Conservation (phyloP, 1,139 yeast species). For the Ogataea hybrid region DNA sequence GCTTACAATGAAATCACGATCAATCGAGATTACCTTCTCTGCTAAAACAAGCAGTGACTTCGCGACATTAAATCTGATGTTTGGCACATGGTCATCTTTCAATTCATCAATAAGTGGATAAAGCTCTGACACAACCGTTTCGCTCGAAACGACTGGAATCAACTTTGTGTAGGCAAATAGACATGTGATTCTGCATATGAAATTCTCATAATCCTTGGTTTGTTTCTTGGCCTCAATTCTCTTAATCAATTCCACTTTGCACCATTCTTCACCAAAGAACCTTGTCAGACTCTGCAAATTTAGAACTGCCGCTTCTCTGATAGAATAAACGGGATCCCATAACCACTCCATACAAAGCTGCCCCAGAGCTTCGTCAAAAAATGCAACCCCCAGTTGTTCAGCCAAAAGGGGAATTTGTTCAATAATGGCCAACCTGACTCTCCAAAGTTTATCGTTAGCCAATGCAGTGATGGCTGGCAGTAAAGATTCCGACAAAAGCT, state of each 20-base stretch:
- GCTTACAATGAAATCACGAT: slow-evolving; percentile 44
- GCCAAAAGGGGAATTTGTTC: slow-evolving; percentile 96
- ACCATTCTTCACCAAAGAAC: slow-evolving; percentile 95
- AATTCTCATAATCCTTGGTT: slow-evolving; percentile 49
- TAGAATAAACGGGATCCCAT: slow-evolving; percentile 97
- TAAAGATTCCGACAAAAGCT: slow-evolving; percentile 77
- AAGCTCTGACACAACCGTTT: slow-evolving; percentile 59
- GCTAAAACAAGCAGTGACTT: slow-evolving; percentile 69
- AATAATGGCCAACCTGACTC: slow-evolving; percentile 95
- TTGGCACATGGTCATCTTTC: slow-evolving; percentile 82
- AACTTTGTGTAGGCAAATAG: slow-evolving; percentile 82
- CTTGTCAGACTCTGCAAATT: slow-evolving; percentile 77
- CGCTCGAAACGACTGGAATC: slow-evolving; percentile 59
- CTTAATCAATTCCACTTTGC: slow-evolving; percentile 76
- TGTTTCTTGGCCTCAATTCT: slow-evolving; percentile 57
- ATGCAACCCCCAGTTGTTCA: slow-evolving; percentile 90
- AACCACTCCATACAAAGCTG: slow-evolving; percentile 93
- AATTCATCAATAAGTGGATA: slow-evolving; percentile 77
- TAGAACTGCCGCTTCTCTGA: slow-evolving; percentile 92
- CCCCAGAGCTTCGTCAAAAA: slow-evolving; percentile 89
- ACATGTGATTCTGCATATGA: slow-evolving; percentile 89
- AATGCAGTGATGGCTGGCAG: slow-evolving; percentile 95
- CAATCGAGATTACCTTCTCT: slow-evolving; percentile 42
- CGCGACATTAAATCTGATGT: slow-evolving; percentile 92
- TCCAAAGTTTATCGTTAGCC: slow-evolving; percentile 97